Evolutionary conservation across 2,329 filamentous ascomycete species (phyloP).

Genomic region (Aspergillus fumigatus): DNA sequence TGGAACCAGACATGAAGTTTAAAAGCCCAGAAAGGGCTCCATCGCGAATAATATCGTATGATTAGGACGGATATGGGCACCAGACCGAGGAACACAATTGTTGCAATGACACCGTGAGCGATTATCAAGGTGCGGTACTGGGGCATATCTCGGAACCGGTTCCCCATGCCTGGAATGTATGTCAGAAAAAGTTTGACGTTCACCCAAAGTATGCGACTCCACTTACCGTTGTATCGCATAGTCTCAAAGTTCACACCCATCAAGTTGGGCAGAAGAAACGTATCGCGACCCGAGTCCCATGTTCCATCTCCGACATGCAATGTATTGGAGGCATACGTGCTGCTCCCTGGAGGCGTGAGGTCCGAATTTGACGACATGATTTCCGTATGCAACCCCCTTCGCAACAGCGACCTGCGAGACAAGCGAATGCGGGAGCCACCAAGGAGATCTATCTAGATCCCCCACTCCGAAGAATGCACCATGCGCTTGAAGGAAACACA

Average conservation of each 20-base stretch:
- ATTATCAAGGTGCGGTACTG: slow-evolving; percentile 56
- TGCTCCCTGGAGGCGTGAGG: slow-evolving; percentile 56
- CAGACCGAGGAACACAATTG: slow-evolving; percentile 57
- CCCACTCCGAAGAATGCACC: slow-evolving; percentile 41
- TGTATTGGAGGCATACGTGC: slow-evolving; percentile 57
- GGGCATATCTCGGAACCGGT: slow-evolving; percentile 56
- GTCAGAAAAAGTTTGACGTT: slow-evolving; percentile 3
- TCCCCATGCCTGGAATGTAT: slow-evolving; percentile 55
- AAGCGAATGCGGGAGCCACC: slow-evolving; percentile 37
- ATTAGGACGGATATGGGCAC: slow-evolving; percentile 58
- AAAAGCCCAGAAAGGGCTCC: slow-evolving; percentile 51
- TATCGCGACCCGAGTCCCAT: slow-evolving; percentile 59
- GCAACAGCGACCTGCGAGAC: slow-evolving; percentile 18
- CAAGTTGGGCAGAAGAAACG: slow-evolving; percentile 60
- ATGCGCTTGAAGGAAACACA: slow-evolving; percentile 28
- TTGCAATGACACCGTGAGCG: slow-evolving; percentile 57
- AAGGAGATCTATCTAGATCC: slow-evolving; percentile 43
- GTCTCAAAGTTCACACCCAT: slow-evolving; percentile 62
- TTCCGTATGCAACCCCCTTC: not conserved
- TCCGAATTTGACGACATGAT: slow-evolving; percentile 32
- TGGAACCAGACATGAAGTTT: slow-evolving; percentile 62
- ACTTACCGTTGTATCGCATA: slow-evolving; percentile 62
- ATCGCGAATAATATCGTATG: slow-evolving; percentile 56
- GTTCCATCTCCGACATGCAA: slow-evolving; percentile 64
- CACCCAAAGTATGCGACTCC: not conserved